Percentiles rank a stretch among this genome's conserved stretches.
phyloP scores from a whole-genome alignment of 345 rosid species.

The Arabis hirsuta region DNA sequence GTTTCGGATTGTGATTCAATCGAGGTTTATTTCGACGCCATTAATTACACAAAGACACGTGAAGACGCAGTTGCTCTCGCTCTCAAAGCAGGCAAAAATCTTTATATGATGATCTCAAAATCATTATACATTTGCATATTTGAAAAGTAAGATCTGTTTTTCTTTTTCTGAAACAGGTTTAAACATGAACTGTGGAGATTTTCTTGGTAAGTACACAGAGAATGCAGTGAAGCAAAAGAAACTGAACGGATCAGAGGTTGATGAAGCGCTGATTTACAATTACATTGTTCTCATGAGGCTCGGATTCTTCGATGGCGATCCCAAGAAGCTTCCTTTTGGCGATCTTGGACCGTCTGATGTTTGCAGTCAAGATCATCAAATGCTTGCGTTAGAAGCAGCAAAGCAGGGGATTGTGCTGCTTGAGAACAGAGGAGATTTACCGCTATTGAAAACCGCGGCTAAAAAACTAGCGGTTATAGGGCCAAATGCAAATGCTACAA shows the following conservation, averaged over 20 bases:
- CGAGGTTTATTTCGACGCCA: constrained; percentile 55
- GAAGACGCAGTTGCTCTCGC: constrained; percentile 64
- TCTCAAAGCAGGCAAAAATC: constrained; percentile 58
- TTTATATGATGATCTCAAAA: not conserved
- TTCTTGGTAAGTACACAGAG: constrained; percentile 41
- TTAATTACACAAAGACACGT: constrained; percentile 50
- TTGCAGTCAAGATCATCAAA: constrained; percentile 45
- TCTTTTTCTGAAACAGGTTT: constrained; percentile 45
- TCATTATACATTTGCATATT: not conserved
- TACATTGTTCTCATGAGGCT: constrained; percentile 64
- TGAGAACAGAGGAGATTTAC: constrained; percentile 55
- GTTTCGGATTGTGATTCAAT: constrained; percentile 80
- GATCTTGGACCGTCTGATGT: constrained; percentile 41
- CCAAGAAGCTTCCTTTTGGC: constrained; percentile 44
- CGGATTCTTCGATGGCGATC: constrained; percentile 67
- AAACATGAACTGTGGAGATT: constrained; percentile 73
- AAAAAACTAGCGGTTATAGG: constrained; percentile 55
- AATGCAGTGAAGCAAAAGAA: constrained; percentile 54
- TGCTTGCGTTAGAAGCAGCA: constrained; percentile 61
- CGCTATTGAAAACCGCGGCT: not conserved
- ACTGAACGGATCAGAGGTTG: constrained; percentile 43
- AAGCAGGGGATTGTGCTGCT: constrained; percentile 62
- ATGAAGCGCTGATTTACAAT: constrained; percentile 40
- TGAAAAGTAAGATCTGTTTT: constrained; percentile 1
- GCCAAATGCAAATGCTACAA: constrained; percentile 61